A percentile compares a stretch with the other conserved stretches of the same genome.
These are phyloP conservation scores for Kalaharituber pfeilii DNA, from an alignment of 2,329 filamentous ascomycete genomes.

Conservation along the genomic window DNA sequence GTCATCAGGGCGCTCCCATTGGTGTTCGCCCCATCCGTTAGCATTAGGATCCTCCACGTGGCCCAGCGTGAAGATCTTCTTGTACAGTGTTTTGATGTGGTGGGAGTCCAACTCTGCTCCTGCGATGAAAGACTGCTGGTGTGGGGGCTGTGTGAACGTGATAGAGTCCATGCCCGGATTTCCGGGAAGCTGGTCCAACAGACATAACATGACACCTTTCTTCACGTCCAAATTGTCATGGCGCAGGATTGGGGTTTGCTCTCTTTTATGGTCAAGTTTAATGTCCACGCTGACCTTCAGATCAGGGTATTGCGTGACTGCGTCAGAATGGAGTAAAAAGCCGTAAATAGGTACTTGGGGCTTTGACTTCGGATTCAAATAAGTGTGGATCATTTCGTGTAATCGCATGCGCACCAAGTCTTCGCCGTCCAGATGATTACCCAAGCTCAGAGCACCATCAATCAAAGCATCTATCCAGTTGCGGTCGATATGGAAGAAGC, in stretches of 20 bases:
- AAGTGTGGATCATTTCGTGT: slow-evolving; percentile 26
- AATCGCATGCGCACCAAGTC: slow-evolving; percentile 23
- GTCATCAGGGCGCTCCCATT: background rate
- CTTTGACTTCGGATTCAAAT: slow-evolving; percentile 18
- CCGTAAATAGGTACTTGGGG: slow-evolving; percentile 27
- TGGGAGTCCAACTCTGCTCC: slow-evolving; percentile 14
- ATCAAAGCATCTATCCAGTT: slow-evolving; percentile 31
- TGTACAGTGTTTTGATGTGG: slow-evolving; percentile 16
- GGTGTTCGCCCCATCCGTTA: background rate
- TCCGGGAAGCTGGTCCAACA: slow-evolving; percentile 23
- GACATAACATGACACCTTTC: slow-evolving; percentile 25
- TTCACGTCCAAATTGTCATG: slow-evolving; percentile 26
- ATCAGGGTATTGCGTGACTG: slow-evolving; percentile 29
- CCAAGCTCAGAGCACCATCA: slow-evolving; percentile 31
- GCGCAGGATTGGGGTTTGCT: slow-evolving; percentile 7
- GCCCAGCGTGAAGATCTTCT: slow-evolving; percentile 22
- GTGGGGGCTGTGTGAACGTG: slow-evolving; percentile 26
- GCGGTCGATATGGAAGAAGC: slow-evolving; percentile 32
- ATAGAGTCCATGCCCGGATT: slow-evolving; percentile 22
- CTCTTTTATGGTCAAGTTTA: too few species aligned
- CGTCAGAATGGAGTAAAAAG: slow-evolving; percentile 28
- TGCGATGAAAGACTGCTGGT: slow-evolving; percentile 28
- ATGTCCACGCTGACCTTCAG: slow-evolving; percentile 23
- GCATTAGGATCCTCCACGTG: background rate
- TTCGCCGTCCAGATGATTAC: slow-evolving; percentile 27